A percentile compares a stretch with the other conserved stretches of the same genome.
phyloP scores from a whole-genome alignment of 1,139 yeast species.

The Entelexis sorbosivorans region DNA sequence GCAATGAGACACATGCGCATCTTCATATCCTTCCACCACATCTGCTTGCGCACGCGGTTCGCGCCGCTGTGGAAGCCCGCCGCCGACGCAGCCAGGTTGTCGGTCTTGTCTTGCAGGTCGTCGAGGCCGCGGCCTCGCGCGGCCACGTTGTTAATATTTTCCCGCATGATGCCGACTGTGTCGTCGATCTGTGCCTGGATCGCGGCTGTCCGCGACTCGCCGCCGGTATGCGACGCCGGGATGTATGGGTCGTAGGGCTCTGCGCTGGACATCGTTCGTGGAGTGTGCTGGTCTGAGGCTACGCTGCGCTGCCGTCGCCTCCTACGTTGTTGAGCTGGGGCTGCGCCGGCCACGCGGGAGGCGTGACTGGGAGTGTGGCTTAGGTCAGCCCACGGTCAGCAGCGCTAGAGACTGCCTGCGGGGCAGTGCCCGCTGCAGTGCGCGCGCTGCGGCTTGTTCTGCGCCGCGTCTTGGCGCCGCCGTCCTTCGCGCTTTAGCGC shows the following conservation, averaged over 20 bases:
- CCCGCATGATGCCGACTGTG: slow-evolving; percentile 96
- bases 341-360: slow-evolving; percentile 2
- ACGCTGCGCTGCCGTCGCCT: background rate
- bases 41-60: slow-evolving; percentile 91
- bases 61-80: slow-evolving; percentile 97
- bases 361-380: background rate
- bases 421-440: background rate
- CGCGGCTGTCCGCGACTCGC: slow-evolving; percentile 55
- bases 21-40: slow-evolving; percentile 99
- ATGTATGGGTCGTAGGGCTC: slow-evolving; percentile 87
- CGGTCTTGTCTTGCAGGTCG: slow-evolving; percentile 87
- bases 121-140: slow-evolving; percentile 92
- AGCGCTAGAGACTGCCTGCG: background rate
- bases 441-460: background rate
- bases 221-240: slow-evolving; percentile 44
- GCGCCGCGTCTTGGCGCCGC: background rate
- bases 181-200: slow-evolving; percentile 90
- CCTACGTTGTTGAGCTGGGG: background rate
- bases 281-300: background rate
- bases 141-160: slow-evolving; percentile 89
- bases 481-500: no score
- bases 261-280: slow-evolving; percentile 30
- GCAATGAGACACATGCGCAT: slow-evolving; percentile 86
- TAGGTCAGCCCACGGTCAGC: background rate
- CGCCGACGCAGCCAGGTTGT: slow-evolving; percentile 83